These are phyloP conservation scores for Colletotrichum sp. DNA, from an alignment of 2,329 filamentous ascomycete species.

Conservation along the genomic window DNA sequence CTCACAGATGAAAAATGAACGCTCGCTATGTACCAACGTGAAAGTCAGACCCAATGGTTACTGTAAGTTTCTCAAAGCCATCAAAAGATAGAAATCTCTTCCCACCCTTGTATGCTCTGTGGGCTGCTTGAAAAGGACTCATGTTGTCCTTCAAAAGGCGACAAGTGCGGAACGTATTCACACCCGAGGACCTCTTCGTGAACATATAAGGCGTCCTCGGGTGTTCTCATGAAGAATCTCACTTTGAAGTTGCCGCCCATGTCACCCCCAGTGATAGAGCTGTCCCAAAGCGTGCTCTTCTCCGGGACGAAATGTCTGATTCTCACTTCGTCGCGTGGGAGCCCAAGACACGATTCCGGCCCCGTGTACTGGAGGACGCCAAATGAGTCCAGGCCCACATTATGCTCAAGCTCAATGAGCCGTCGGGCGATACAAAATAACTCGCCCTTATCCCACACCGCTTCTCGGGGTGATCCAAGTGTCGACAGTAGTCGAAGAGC, in stretches of 20 bases:
- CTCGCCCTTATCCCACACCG: not conserved
- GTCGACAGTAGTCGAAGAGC: slow-evolving; percentile 34
- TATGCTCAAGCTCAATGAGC: slow-evolving; percentile 11
- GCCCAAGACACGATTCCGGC: not conserved
- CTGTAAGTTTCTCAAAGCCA: too few relatives aligned
- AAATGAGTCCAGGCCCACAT: not conserved
- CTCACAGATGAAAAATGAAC: not conserved
- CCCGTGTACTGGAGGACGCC: not conserved
- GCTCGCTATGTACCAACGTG: not conserved
- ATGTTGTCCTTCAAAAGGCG: not conserved
- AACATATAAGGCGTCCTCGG: not conserved
- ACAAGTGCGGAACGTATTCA: not conserved
- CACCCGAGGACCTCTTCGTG: not conserved
- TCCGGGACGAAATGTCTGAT: not conserved
- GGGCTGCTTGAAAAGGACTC: not conserved
- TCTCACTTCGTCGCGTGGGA: not conserved
- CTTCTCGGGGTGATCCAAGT: slow-evolving; percentile 23
- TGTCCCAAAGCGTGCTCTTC: not conserved
- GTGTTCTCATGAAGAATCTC: not conserved
- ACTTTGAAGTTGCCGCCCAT: not conserved
- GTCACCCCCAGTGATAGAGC: accelerated
- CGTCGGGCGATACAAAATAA: not conserved
- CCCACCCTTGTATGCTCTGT: not conserved
- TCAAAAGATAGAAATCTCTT: not conserved
- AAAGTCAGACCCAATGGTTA: not conserved